Base-by-base conservation (phyloP, 371 early-diverging fungal genomes). In the Apophysomyces trapeziformis region DNA sequence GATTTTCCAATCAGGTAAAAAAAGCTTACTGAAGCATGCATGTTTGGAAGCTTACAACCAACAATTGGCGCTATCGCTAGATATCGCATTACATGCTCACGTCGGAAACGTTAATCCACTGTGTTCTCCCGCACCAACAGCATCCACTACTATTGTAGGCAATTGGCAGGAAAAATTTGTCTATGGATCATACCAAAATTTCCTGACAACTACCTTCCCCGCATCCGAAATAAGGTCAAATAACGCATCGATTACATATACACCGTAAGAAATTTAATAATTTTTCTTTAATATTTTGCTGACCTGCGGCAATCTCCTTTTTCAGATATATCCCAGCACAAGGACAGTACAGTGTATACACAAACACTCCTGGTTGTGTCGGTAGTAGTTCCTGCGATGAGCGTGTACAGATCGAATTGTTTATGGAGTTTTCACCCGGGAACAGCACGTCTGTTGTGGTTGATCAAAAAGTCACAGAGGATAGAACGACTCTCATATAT, bases 361-460 rank as follows among this genome's bases (percentile, higher is more conserved):
- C 87, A 47, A 80, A 74, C 46, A 87, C 91, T 2, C 92, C 92
- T 13, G 89, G 89, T 6, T 92, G 92, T 71, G 80, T 85, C 38
- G 81, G 84, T 60, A 82, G 83, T 32, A 83, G 83, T 62, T 73
- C 79, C 6, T 91, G 91, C 44, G 61, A 68, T 38, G 70, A 75
- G 63, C 84, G 90, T 26, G 77, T 79, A 1, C 74, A 80, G 37
- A 82, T 85, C 9, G 73, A 79, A 14, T 71, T 90, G 2, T 67
- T 67, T 3, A 61, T 89, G 21, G 68, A 66, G 18, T 64, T 82
- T n/a, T 72, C 81, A 12, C 79, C 85, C 4, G 78, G 75, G 0
- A 76, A 73, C 18, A 64, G 46, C 6, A 61, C 74, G 0, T 67
- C 72, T 1, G 73, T 68, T 0, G 56, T 75, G 18, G 35, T 86